These are phyloP conservation scores for Asterochloris sp. DNA, from an alignment of 139 green algal species.

Conservation along the genomic window DNA sequence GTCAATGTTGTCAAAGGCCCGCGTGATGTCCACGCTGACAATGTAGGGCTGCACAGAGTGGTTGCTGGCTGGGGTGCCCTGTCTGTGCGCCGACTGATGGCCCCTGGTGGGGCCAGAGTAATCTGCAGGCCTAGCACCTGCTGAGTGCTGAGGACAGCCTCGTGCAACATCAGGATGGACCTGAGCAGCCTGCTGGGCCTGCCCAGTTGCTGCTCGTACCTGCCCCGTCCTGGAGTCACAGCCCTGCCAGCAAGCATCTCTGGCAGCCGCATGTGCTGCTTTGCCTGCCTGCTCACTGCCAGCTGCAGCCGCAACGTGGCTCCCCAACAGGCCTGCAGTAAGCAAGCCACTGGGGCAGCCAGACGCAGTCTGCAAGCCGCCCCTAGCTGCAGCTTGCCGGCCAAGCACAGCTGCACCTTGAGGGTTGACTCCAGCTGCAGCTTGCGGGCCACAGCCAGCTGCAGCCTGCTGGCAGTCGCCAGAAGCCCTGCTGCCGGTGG, in stretches of 20 bases:
- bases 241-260: too few species aligned
- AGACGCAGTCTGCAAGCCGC: too few species aligned
- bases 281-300: neutral
- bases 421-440: too few species aligned
- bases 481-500: neutral
- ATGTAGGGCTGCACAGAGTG: constrained; percentile 48
- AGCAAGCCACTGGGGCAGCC: too few species aligned
- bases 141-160: too few species aligned
- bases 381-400: too few species aligned
- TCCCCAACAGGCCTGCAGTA: too few species aligned
- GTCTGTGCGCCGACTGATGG: neutral
- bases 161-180: neutral
- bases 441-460: too few species aligned
- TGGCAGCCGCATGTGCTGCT: neutral
- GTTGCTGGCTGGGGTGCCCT: neutral
- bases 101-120: neutral
- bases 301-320: neutral
- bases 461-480: neutral
- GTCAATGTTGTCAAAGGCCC: constrained; percentile 78
- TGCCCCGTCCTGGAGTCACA: too few species aligned
- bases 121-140: too few species aligned
- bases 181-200: neutral
- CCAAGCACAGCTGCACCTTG: too few species aligned
- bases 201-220: neutral
- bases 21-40: constrained; percentile 65